Conservation (phyloP, 2,329 filamentous ascomycete genomes). For the Claviceps monticola region DNA sequence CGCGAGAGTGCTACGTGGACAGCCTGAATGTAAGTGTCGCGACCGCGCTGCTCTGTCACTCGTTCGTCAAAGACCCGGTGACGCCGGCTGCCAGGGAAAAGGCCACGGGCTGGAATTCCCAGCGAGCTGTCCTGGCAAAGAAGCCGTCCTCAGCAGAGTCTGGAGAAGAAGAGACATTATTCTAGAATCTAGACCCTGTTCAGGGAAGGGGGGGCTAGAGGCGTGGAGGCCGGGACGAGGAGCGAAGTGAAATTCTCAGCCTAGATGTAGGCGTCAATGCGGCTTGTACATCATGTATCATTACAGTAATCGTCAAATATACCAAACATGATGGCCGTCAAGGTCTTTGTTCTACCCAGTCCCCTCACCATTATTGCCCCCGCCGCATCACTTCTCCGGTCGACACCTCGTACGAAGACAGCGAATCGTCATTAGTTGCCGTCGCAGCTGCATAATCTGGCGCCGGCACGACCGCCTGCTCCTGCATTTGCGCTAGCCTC, state of each 20-base stretch:
- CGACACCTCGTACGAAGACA: neutral
- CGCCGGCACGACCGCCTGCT: neutral
- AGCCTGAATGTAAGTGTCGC: conserved; percentile 92
- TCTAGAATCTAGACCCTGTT: neutral
- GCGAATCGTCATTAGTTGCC: neutral
- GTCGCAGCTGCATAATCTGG: neutral
- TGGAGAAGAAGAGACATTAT: neutral
- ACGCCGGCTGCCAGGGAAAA: neutral
- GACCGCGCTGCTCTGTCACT: conserved; percentile 58
- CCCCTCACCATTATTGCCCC: neutral
- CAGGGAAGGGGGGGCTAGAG: neutral
- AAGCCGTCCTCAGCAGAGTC: neutral
- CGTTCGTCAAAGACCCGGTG: conserved; percentile 39
- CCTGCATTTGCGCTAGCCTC: neutral
- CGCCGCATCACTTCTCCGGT: neutral
- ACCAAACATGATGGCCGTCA: neutral
- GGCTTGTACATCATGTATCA: neutral
- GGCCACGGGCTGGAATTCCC: neutral
- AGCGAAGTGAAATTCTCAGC: neutral
- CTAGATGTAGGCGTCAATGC: neutral
- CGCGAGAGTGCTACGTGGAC: conserved; percentile 49
- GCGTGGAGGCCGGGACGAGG: too few species aligned
- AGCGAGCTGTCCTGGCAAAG: neutral
- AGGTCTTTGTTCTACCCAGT: neutral
- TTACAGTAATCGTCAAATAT: neutral